These are phyloP conservation scores for Avena atlantica DNA, from an alignment of 176 grass and related monocot species.

Conservation along the genomic window DNA sequence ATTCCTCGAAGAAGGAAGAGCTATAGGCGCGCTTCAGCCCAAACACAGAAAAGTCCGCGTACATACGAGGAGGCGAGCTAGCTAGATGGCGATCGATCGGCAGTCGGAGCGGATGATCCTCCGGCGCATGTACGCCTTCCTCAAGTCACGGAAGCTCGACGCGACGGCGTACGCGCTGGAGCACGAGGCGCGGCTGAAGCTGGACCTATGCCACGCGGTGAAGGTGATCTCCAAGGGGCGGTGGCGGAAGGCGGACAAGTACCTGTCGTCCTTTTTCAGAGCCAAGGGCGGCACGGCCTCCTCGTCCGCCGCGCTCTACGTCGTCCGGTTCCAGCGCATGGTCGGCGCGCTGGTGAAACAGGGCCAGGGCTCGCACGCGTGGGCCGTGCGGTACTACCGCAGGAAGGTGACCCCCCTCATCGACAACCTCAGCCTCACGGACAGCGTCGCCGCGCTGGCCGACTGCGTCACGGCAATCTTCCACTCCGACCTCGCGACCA, in stretches of 20 bases:
- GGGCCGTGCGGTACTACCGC: neutral
- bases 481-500: neutral
- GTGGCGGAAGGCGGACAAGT: neutral
- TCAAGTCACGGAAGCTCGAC: constrained; percentile 3
- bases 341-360: neutral
- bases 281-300: neutral
- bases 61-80: neutral
- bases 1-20: too few relatives aligned
- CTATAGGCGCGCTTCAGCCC: too few relatives aligned
- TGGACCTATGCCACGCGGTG: neutral
- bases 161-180: constrained; percentile 17
- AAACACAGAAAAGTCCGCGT: too few relatives aligned
- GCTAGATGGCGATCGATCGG: neutral
- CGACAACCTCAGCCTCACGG: neutral
- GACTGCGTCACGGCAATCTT: neutral
- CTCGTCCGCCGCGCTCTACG: neutral
- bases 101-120: neutral
- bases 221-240: neutral
- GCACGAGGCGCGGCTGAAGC: neutral
- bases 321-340: constrained; percentile 4
- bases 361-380: neutral
- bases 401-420: neutral
- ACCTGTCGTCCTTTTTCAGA: neutral
- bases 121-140: neutral
- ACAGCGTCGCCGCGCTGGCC: neutral